These are phyloP conservation scores for Geosmithia putterillii DNA, from an alignment of 2,329 filamentous ascomycete genomes.

Conservation along the genomic window DNA sequence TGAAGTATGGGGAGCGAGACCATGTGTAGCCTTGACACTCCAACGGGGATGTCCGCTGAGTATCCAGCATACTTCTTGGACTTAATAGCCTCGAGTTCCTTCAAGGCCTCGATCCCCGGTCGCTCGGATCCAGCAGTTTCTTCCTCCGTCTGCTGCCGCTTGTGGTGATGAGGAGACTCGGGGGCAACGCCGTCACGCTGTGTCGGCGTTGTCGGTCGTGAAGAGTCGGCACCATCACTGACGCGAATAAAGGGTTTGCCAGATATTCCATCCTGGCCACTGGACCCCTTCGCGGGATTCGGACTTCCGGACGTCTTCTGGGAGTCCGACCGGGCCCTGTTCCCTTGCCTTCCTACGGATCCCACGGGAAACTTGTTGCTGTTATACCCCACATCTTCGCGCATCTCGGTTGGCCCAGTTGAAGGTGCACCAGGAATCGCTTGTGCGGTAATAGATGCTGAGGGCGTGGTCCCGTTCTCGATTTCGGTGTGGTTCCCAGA, in stretches of 20 bases:
- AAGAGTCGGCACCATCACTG: constrained; percentile 4
- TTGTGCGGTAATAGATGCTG: neutral
- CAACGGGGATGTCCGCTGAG: constrained; percentile 60
- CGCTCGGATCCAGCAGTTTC: neutral
- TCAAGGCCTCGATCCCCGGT: constrained; percentile 3
- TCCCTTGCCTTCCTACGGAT: neutral
- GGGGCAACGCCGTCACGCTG: constrained; percentile 3
- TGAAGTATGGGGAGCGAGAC: constrained; percentile 71
- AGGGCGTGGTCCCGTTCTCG: neutral
- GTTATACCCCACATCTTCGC: neutral
- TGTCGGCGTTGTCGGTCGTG: constrained; percentile 3
- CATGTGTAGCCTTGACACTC: constrained; percentile 78
- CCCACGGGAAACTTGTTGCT: neutral
- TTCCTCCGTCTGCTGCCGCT: neutral
- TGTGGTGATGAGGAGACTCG: constrained; percentile 1
- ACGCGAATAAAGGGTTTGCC: constrained; percentile 42
- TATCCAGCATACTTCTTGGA: constrained; percentile 10
- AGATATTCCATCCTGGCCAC: constrained; percentile 36
- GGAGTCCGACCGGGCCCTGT: constrained; percentile 8
- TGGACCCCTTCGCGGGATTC: constrained; percentile 8
- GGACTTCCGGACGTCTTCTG: constrained; percentile 9
- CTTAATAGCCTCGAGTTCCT: constrained; percentile 2
- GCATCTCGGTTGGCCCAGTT: neutral
- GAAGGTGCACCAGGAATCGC: neutral
- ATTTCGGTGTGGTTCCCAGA: neutral